Evolutionary conservation across 805 yeast genomes (phyloP).

Genomic region (Candida morakotiae): DNA sequence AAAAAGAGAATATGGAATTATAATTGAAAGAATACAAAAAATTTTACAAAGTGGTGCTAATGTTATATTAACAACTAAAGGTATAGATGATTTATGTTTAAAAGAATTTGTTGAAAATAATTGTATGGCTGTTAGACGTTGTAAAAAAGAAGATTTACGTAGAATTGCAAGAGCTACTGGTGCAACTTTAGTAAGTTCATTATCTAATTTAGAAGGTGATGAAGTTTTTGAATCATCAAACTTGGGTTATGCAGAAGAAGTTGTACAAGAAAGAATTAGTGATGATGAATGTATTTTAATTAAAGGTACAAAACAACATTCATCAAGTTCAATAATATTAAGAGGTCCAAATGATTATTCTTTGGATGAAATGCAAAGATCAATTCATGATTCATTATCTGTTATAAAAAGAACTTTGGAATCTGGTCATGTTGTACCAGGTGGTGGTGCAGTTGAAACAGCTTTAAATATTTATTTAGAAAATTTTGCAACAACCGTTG

Average conservation of each 20-base stretch:
- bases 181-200: conserved; percentile 79
- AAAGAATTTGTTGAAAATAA: conserved; percentile 89
- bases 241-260: conserved; percentile 88
- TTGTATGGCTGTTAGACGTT: conserved; percentile 94
- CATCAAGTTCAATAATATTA: conserved; percentile 84
- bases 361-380: conserved; percentile 97
- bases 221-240: conserved; percentile 83
- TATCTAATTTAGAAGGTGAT: conserved; percentile 94
- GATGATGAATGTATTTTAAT: conserved; percentile 96
- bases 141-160: conserved; percentile 93
- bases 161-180: conserved; percentile 98
- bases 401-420: conserved; percentile 96
- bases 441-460: conserved; percentile 99
- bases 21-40: conserved; percentile 76
- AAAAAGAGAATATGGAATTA: conserved; percentile 81
- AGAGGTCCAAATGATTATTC: conserved; percentile 96
- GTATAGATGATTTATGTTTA: conserved; percentile 88
- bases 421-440: conserved; percentile 92
- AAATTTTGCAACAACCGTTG: conserved; percentile 96
- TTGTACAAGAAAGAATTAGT: conserved; percentile 82
- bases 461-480: conserved; percentile 93
- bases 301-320: conserved; percentile 86
- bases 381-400: conserved; percentile 87
- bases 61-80: conserved; percentile 89
- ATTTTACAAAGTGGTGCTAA: conserved; percentile 87